phyloP scores from a whole-genome alignment of 495 filamentous ascomycete species.

The Venustampulla echinocandica region DNA sequence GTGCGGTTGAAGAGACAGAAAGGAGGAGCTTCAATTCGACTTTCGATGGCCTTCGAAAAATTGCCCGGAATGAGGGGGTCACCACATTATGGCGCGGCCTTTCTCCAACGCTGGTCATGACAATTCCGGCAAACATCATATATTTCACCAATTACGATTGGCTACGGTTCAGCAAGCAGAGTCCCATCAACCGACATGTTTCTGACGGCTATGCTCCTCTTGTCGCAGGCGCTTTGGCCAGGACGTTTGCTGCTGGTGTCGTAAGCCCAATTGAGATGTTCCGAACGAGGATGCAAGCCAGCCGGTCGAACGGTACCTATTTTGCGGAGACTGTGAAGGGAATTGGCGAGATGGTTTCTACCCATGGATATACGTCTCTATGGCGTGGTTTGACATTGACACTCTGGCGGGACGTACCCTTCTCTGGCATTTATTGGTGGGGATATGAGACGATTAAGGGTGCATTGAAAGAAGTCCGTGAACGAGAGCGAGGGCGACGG shows the following conservation, averaged over 20 bases:
- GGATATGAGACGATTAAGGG: constrained; percentile 81
- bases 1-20: constrained; percentile 79
- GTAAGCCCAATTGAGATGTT: constrained; percentile 95
- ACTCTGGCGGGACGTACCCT: constrained; percentile 94
- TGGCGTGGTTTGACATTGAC: constrained; percentile 93
- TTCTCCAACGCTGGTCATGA: constrained; percentile 87
- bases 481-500: constrained; percentile 34
- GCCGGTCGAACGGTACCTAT: constrained; percentile 41
- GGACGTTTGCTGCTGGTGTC: constrained; percentile 68
- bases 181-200: constrained; percentile 54
- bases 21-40: constrained; percentile 81
- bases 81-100: constrained; percentile 87
- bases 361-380: constrained; percentile 67
- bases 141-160: constrained; percentile 99
- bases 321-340: constrained; percentile 69
- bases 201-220: constrained; percentile 68
- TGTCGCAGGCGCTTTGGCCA: constrained; percentile 66
- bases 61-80: constrained; percentile 87
- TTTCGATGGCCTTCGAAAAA: constrained; percentile 85
- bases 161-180: constrained; percentile 61
- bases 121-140: constrained; percentile 91
- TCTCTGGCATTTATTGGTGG: constrained; percentile 96
- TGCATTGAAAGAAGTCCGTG: constrained; percentile 52
- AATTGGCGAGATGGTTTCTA: constrained; percentile 67
- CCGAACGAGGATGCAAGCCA: constrained; percentile 82